Percentiles rank a stretch among this genome's conserved stretches.
These are phyloP conservation scores for Skeletonema costatum DNA, from an alignment of 108 stramenopile species.

Conservation along the genomic window DNA sequence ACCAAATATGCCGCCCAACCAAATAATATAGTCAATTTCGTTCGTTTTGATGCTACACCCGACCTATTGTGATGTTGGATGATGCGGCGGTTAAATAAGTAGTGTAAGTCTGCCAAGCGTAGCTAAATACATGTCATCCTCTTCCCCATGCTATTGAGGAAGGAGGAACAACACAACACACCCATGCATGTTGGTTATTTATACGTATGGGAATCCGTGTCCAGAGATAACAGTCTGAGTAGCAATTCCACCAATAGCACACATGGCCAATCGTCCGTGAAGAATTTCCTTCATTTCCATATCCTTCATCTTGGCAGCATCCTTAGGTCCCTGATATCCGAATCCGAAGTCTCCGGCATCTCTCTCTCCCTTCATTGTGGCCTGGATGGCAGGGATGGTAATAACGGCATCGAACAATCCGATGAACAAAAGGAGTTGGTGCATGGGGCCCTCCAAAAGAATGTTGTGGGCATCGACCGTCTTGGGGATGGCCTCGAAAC, in stretches of 20 bases:
- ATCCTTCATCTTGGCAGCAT: constrained; percentile 47
- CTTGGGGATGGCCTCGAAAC: constrained; percentile 81
- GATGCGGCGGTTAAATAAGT: neutral
- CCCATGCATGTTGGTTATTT: constrained; percentile 4
- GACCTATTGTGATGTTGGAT: neutral
- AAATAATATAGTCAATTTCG: neutral
- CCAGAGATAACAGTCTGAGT: constrained; percentile 84
- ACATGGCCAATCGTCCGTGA: constrained; percentile 90
- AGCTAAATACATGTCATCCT: neutral
- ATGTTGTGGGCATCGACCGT: constrained; percentile 78
- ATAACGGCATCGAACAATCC: constrained; percentile 66
- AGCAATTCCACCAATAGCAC: constrained; percentile 90
- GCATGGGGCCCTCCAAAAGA: constrained; percentile 73
- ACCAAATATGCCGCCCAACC: neutral
- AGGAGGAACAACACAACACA: neutral
- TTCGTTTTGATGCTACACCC: neutral
- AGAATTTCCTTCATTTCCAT: constrained; percentile 54
- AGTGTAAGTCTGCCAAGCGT: neutral
- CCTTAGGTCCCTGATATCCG: constrained; percentile 61
- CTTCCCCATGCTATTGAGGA: no score
- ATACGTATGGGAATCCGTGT: constrained; percentile 92
- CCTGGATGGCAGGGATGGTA: constrained; percentile 60
- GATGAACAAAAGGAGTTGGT: constrained; percentile 76
- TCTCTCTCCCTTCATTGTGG: constrained; percentile 75
- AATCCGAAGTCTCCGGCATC: constrained; percentile 84